Percentiles rank a stretch among this genome's conserved stretches.
Evolutionary conservation across 352 stramenopile genomes (phyloP).

Genomic region (Phytopythium aichiense): DNA sequence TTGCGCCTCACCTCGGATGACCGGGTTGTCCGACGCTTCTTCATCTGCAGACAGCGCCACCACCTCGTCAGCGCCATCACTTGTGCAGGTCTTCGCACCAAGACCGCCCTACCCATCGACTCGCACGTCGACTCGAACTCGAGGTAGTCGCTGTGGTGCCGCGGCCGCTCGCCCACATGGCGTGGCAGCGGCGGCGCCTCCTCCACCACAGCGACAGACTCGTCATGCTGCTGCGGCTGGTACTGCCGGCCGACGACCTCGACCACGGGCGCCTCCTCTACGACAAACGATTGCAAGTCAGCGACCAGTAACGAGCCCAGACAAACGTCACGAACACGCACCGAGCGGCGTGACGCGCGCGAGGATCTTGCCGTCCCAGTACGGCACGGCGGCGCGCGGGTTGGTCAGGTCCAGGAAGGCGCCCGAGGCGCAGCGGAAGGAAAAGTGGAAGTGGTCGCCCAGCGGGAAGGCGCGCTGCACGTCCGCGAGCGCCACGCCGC

Average conservation of each 20-base stretch:
- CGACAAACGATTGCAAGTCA: neutral
- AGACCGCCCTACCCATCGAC: slow-evolving; percentile 27
- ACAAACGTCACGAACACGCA: slow-evolving; percentile 15
- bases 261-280: slow-evolving; percentile 2
- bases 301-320: no score
- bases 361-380: slow-evolving; percentile 66
- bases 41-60: slow-evolving; percentile 21
- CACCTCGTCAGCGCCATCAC: neutral
- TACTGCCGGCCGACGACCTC: neutral
- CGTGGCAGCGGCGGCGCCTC: slow-evolving; percentile 17
- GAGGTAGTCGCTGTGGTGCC: slow-evolving; percentile 38
- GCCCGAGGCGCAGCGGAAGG: slow-evolving; percentile 67
- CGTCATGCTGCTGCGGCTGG: slow-evolving; percentile 19
- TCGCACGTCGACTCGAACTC: slow-evolving; percentile 58
- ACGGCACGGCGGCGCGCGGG: slow-evolving; percentile 55
- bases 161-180: slow-evolving; percentile 9
- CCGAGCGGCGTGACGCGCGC: slow-evolving; percentile 55
- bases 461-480: slow-evolving; percentile 72
- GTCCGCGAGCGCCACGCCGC: slow-evolving; percentile 39
- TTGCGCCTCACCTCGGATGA: slow-evolving; percentile 15
- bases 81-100: neutral
- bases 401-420: slow-evolving; percentile 72
- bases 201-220: slow-evolving; percentile 28
- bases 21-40: slow-evolving; percentile 13
- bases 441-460: slow-evolving; percentile 63